phyloP scores from a whole-genome alignment of 108 stramenopile species.

The Skeletonema tropicum region DNA sequence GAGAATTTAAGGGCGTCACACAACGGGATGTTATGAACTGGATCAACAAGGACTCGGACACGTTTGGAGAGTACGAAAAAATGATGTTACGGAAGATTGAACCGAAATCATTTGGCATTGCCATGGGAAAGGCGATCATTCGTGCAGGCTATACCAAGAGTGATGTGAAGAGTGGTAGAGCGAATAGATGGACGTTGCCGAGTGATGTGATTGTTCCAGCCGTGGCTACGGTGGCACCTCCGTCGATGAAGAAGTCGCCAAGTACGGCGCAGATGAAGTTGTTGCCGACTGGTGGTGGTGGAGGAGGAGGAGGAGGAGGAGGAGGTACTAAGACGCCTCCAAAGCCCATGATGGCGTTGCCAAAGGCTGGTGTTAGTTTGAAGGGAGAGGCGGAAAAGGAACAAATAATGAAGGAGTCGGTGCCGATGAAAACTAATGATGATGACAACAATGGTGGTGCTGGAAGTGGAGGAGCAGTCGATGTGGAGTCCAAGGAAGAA shows the following conservation, averaged over 20 bases:
- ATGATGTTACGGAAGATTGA: slow-evolving; percentile 26
- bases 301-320: not conserved
- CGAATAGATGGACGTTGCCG: slow-evolving; percentile 18
- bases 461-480: not conserved
- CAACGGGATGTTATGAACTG: slow-evolving; percentile 21
- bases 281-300: not conserved
- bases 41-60: slow-evolving; percentile 3
- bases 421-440: not conserved
- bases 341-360: not conserved
- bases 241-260: not conserved
- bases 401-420: not conserved
- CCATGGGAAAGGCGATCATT: slow-evolving; percentile 22
- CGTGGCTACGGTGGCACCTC: not conserved
- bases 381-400: not conserved
- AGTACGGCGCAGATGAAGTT: not conserved
- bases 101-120: slow-evolving; percentile 27
- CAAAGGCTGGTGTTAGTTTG: not conserved
- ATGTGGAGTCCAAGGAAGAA: not conserved
- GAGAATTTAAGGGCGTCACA: slow-evolving; percentile 9
- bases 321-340: not conserved
- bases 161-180: slow-evolving; percentile 18
- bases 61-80: slow-evolving; percentile 21
- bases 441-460: too few relatives aligned
- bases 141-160: slow-evolving; percentile 27
- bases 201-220: not conserved